Conservation (phyloP, 2,329 filamentous ascomycete species). For the Ophiostoma triangulosporum region DNA sequence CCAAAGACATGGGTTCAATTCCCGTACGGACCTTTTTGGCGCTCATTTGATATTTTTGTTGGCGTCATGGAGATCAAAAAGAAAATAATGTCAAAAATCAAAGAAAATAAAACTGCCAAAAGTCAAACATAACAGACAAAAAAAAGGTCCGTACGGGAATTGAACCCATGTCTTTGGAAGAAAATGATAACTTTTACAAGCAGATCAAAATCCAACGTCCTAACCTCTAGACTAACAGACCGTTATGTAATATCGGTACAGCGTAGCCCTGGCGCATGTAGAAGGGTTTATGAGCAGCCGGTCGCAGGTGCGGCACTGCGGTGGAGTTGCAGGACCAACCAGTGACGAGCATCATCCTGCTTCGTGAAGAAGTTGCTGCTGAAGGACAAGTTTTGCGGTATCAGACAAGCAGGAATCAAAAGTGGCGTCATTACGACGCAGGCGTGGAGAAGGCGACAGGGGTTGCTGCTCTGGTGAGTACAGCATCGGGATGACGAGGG, state of each 20-base stretch:
- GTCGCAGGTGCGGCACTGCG: too few species aligned
- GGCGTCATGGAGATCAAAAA: neutral
- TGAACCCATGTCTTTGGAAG: constrained; percentile 8
- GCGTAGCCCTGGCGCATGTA: neutral
- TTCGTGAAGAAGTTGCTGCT: too few species aligned
- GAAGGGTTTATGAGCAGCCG: neutral
- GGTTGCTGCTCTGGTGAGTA: too few species aligned
- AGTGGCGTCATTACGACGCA: too few species aligned
- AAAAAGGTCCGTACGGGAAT: constrained; percentile 7
- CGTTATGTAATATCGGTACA: neutral
- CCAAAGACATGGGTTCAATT: constrained; percentile 8
- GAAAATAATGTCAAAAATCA: neutral
- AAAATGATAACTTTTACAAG: neutral
- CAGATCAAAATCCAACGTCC: constrained; percentile 10
- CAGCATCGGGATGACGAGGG: too few species aligned
- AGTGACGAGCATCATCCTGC: too few species aligned
- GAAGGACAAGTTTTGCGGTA: too few species aligned
- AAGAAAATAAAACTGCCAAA: neutral
- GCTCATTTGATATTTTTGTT: neutral
- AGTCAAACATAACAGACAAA: neutral
- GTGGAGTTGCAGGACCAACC: too few species aligned
- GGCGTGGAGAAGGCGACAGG: too few species aligned
- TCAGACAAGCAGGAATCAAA: too few species aligned
- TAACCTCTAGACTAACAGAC: constrained; percentile 11
- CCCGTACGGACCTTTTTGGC: constrained; percentile 6